Evolutionary conservation across 257 asterid species (phyloP).

Genomic region (Buddleja alternifolia): DNA sequence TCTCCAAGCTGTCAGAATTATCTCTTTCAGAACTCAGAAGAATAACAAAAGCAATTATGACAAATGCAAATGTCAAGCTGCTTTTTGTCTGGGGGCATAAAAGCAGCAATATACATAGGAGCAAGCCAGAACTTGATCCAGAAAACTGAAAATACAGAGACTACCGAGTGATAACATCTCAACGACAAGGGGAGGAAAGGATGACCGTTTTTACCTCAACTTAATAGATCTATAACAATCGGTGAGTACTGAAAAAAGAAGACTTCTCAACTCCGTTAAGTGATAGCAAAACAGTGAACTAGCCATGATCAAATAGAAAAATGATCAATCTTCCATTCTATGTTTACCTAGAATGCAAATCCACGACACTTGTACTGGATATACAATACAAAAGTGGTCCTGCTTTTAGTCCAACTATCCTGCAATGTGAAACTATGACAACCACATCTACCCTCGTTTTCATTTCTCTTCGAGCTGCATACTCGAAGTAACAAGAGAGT

Average conservation of each 20-base stretch:
- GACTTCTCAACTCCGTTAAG: not conserved
- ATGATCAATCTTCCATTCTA: constrained; percentile 8
- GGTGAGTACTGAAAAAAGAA: constrained; percentile 7
- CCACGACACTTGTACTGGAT: not conserved
- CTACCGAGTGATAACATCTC: constrained; percentile 14
- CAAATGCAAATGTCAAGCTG: constrained; percentile 12
- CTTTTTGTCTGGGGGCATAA: constrained; percentile 18
- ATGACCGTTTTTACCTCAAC: not conserved
- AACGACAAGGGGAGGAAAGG: constrained; percentile 10
- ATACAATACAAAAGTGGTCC: not conserved
- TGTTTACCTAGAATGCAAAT: constrained; percentile 1
- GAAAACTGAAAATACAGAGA: constrained; percentile 4
- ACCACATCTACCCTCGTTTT: not conserved
- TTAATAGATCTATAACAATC: not conserved
- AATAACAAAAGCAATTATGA: not conserved
- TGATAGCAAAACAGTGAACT: not conserved
- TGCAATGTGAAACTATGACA: not conserved
- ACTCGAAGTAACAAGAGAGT: constrained; percentile 13
- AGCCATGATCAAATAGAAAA: no score
- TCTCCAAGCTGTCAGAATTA: constrained; percentile 66
- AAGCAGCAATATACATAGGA: constrained; percentile 1
- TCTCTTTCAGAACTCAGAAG: constrained; percentile 11
- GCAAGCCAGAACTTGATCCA: constrained; percentile 20
- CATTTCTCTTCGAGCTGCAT: constrained; percentile 1
- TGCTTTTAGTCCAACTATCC: constrained; percentile 23